Evolutionary conservation across 176 grass and related monocot species (phyloP).

Genomic region (Aegilops speltoides): DNA sequence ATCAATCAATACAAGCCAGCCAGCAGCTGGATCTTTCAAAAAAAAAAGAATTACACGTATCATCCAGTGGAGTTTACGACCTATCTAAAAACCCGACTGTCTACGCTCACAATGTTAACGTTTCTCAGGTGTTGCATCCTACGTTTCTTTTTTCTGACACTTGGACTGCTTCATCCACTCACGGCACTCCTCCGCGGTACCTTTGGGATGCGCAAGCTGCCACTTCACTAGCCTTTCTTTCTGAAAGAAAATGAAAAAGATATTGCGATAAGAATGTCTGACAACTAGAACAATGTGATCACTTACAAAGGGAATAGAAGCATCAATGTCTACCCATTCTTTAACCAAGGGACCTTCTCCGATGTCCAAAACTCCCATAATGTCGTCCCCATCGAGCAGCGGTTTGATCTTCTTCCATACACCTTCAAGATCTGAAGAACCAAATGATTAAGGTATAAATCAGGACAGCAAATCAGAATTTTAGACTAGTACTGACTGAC

Average conservation of each 20-base stretch:
- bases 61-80: not conserved
- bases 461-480: not conserved
- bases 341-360: slow-evolving; percentile 65
- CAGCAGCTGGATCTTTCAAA: too few species aligned
- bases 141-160: slow-evolving; percentile 46
- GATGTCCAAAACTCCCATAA: slow-evolving; percentile 62
- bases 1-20: too few species aligned
- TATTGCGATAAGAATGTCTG: not conserved
- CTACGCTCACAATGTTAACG: not conserved
- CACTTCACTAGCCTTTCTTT: slow-evolving; percentile 82
- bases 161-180: slow-evolving; percentile 92
- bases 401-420: slow-evolving; percentile 61
- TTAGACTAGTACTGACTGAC: too few species aligned
- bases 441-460: not conserved
- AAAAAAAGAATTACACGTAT: too few species aligned
- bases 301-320: not conserved
- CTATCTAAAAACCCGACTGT: not conserved
- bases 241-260: slow-evolving; percentile 27
- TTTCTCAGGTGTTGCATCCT: slow-evolving; percentile 21
- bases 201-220: slow-evolving; percentile 78
- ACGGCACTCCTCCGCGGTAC: slow-evolving; percentile 66
- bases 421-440: slow-evolving; percentile 60
- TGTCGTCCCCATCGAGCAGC: slow-evolving; percentile 75
- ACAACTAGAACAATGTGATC: not conserved
- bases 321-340: slow-evolving; percentile 53